A percentile compares a stretch with the other conserved stretches of the same genome.
Conservation (phyloP, 345 rosid genomes). For the Bruguiera parviflora region DNA sequence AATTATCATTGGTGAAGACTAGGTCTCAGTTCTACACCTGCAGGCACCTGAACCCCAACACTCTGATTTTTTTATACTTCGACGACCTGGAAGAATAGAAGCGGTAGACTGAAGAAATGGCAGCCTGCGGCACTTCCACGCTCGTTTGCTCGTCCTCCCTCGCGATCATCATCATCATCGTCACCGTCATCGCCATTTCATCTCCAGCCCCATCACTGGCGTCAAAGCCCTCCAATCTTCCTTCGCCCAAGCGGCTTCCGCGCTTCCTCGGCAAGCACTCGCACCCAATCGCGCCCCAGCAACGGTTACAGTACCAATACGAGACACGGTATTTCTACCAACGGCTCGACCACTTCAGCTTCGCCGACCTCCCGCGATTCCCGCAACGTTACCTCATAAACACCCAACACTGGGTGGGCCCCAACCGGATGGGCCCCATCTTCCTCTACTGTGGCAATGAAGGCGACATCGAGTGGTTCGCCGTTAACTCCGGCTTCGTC, state of each 20-base stretch:
- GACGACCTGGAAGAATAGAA: not conserved
- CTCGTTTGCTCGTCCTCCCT: not conserved
- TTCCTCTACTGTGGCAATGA: slow-evolving; percentile 88
- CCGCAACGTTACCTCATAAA: slow-evolving; percentile 63
- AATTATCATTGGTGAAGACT: not conserved
- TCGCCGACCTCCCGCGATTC: slow-evolving; percentile 55
- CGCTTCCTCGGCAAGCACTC: slow-evolving; percentile 39
- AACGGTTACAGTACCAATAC: slow-evolving; percentile 37
- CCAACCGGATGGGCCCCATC: slow-evolving; percentile 57
- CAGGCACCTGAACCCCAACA: not conserved
- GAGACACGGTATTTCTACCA: slow-evolving; percentile 61
- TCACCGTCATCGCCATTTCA: slow-evolving; percentile 20
- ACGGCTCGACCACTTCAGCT: slow-evolving; percentile 78
- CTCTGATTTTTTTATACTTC: not conserved
- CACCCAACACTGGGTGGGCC: slow-evolving; percentile 64
- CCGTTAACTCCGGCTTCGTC: slow-evolving; percentile 63
- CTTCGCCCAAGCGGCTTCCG: slow-evolving; percentile 19
- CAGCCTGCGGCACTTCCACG: not conserved
- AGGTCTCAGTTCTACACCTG: not conserved
- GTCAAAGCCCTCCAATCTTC: slow-evolving; percentile 15
- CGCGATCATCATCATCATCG: slow-evolving; percentile 1
- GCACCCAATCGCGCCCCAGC: slow-evolving; percentile 15
- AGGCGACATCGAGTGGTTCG: slow-evolving; percentile 87
- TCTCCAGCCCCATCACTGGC: slow-evolving; percentile 16
- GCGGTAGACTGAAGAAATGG: slow-evolving; percentile 26